Conservation (phyloP, 148 eudicot genomes). For the Euryodendron excelsum region DNA sequence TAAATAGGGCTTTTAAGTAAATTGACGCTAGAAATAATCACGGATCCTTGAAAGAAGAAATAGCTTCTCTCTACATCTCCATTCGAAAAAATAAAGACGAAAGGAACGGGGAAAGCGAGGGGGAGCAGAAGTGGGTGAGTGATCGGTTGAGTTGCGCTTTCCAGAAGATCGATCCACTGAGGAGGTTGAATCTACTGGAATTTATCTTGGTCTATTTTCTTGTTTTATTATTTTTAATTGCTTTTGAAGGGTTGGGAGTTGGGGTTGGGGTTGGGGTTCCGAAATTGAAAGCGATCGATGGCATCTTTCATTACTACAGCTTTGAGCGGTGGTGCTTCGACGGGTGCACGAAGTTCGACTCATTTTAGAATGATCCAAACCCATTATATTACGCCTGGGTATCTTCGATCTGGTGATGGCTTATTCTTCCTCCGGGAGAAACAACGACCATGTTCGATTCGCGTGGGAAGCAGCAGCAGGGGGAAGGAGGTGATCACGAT, state of each 20-base stretch:
- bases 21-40: too few species aligned
- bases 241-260: not conserved
- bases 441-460: not conserved
- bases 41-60: too few species aligned
- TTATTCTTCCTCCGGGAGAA: not conserved
- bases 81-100: not conserved
- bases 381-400: too few species aligned
- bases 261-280: not conserved
- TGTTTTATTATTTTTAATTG: too few species aligned
- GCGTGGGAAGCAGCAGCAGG: not conserved
- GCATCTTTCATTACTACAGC: not conserved
- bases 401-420: not conserved
- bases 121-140: not conserved
- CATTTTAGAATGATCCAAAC: not conserved
- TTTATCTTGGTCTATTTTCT: too few species aligned
- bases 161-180: not conserved
- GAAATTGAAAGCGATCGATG: constrained; percentile 5
- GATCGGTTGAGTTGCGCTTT: not conserved
- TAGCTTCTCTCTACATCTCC: too few species aligned
- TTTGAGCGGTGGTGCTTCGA: not conserved
- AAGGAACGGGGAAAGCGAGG: too few species aligned
- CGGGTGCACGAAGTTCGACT: not conserved
- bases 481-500: constrained; percentile 1
- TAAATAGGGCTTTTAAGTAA: too few species aligned
- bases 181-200: not conserved